phyloP scores from a whole-genome alignment of 306 rosid species.

The Ormosia emarginata region DNA sequence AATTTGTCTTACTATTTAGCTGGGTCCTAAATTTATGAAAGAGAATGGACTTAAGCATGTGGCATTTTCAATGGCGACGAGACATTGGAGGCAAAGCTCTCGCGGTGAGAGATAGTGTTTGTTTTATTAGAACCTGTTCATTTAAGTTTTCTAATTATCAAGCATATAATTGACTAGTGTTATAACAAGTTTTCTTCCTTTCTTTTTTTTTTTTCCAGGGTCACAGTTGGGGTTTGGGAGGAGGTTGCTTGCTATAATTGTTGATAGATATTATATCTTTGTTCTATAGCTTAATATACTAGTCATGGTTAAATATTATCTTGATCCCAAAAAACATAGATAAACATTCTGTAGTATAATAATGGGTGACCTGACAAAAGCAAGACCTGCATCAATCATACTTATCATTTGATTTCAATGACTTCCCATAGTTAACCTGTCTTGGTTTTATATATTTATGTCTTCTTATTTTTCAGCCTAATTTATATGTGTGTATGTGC shows the following conservation, averaged over 20 bases:
- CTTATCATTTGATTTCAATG: too few relatives aligned
- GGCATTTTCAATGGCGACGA: constrained; percentile 90
- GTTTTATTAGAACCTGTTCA: background rate
- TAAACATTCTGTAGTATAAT: constrained; percentile 1
- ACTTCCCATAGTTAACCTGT: too few relatives aligned
- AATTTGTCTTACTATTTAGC: constrained; percentile 39
- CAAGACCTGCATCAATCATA: too few relatives aligned
- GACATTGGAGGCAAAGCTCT: constrained; percentile 97
- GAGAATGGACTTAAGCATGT: constrained; percentile 77
- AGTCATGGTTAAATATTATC: constrained; percentile 4
- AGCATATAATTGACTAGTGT: background rate
- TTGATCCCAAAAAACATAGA: background rate
- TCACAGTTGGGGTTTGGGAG: too few relatives aligned
- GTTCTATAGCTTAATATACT: background rate
- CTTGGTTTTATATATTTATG: too few relatives aligned
- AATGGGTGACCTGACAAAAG: too few relatives aligned
- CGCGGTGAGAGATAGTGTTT: constrained; percentile 55
- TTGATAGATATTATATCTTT: background rate
- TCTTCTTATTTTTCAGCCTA: too few relatives aligned
- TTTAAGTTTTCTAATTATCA: background rate
- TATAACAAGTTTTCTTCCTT: background rate
- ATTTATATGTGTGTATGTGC: too few relatives aligned
- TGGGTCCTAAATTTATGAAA: constrained; percentile 84
- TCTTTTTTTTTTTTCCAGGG: too few relatives aligned
- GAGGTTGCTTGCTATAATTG: too few relatives aligned